A percentile compares a stretch with the other conserved stretches of the same genome.
Conservation (phyloP, 345 rosid species). For the Garcia nutans region DNA sequence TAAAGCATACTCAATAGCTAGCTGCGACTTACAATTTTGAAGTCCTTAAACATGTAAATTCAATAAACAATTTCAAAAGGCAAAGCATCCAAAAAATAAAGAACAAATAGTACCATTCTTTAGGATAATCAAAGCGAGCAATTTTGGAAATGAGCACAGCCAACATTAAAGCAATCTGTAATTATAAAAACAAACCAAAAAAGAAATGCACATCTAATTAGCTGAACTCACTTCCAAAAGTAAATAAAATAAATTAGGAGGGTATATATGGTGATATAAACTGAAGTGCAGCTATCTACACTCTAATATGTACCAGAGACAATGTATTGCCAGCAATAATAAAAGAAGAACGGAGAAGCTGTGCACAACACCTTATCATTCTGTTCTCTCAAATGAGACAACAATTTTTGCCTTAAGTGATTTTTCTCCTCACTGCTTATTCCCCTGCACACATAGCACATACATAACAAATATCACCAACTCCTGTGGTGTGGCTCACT, state of each 20-base stretch:
- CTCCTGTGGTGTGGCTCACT: not conserved
- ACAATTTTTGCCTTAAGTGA: constrained; percentile 69
- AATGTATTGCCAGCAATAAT: not conserved
- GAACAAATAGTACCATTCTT: constrained; percentile 57
- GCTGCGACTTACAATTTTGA: not conserved
- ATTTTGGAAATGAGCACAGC: constrained; percentile 89
- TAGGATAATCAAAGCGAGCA: constrained; percentile 95
- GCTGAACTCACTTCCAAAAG: not conserved
- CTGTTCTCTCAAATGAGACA: constrained; percentile 84
- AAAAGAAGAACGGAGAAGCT: constrained; percentile 7
- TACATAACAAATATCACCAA: not conserved
- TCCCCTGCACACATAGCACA: constrained; percentile 47
- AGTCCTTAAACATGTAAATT: not conserved
- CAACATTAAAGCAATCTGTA: constrained; percentile 77
- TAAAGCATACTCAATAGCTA: not conserved
- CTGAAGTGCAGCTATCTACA: not conserved
- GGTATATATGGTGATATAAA: not conserved
- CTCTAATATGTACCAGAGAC: not conserved
- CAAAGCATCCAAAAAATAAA: constrained; percentile 3
- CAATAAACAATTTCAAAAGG: not conserved
- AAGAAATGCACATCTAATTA: constrained; percentile 3
- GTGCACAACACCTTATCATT: constrained; percentile 56
- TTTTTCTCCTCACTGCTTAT: constrained; percentile 81
- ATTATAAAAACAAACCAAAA: constrained; percentile 7
- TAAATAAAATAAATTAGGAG: not conserved